Base-by-base conservation (phyloP, 108 stramenopile species). In the Cyclotella distinguenda region DNA sequence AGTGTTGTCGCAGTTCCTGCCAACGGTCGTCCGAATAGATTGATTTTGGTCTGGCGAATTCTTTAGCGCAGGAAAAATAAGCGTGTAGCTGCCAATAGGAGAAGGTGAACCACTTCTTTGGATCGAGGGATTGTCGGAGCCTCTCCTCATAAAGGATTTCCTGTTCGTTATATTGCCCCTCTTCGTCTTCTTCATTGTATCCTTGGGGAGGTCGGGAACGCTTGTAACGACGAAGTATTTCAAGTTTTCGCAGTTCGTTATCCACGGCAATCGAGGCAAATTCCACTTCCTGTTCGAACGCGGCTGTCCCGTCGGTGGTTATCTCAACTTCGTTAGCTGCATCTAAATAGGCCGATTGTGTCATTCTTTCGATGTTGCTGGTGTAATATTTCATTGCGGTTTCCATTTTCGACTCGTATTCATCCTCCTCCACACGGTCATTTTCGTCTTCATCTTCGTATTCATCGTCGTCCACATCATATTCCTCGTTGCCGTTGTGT, bases 21-120 rank as follows among this genome's bases (percentile, higher is more conserved):
- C 73, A 74, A 44, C 51, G 58, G 23, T 66, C 42, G 0, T 23
- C 2, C 16, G 48, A 44, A 6, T 58, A 64, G 11, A 66, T 19
- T 4, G 65, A 60, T 19, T 65, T 58, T 15, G 44, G 22, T 10
- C 33, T 30, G n/a, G 32, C 38, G 15, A 74, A 74, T 7, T 19
- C 50, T 3, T 42, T 44, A 15, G 58, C 65, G 33, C 73, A 74
- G 21, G 51, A 60, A 53, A 74, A 74, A 45, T 61, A 74, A 18
- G 65, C 73, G 40, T 74, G 65, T 1, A 74, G 23, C 22, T 74
- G 45, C 73, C 73, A 74, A 28, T 74, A 74, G n/a, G 43, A 47
- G 27, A 59, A 61, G 5, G 10, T 6, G 8, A 46, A 39, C 73
- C 73, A 74, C 6, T 30, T 22, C 1, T 66, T 53, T 4, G 58